Base-by-base conservation (phyloP, 345 rosid species). In the Cardamine resedifolia region DNA sequence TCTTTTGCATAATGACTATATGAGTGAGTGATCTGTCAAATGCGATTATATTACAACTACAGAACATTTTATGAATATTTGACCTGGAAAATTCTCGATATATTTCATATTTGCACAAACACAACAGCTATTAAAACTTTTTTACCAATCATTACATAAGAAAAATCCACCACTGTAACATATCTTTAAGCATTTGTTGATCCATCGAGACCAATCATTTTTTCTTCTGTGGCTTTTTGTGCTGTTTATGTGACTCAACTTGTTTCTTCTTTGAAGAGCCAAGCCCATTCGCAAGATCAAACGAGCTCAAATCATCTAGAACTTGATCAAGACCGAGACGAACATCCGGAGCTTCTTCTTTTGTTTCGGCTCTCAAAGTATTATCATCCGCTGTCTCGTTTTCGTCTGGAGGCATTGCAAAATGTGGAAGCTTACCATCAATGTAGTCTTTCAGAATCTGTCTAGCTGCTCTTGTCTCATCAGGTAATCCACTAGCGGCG, bases 401-500 rank as follows among this genome's bases (percentile, higher is more conserved):
- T 36, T 79, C 87, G 59, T 73, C 86, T 10, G 98, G 91, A 10
- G 97, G 97, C 81, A 89, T 73, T 80, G 82, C 83, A 45, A 77
- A 85, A 80, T 91, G 97, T 18, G 84, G 88, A 57, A 94, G 81
- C 82, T 89, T 94, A 52, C 98, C 92, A 33, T 89, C 89, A 70
- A 89, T 81, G 66, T 81, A 91, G 56, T 94, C 95, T 80, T 94
- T 94, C 78, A 94, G 76, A 18, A 94, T 89, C 70, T 78, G 88
- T 16, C 96, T 93, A 43, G 96, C 91, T 51, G 93, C 99, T 71
- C 81, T 85, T 26, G 96, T 89, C 75, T 94, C 96, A 70, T 91
- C 96, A 5, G 99, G 99, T 76, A 91, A 74, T 64, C 97, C 99
- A 85, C 97, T 89, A n/a, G 98, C 77, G 20, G 90, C 96, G 51